Evolutionary conservation across 2,329 filamentous ascomycete species (phyloP).

Genomic region (Xylaria sp.): DNA sequence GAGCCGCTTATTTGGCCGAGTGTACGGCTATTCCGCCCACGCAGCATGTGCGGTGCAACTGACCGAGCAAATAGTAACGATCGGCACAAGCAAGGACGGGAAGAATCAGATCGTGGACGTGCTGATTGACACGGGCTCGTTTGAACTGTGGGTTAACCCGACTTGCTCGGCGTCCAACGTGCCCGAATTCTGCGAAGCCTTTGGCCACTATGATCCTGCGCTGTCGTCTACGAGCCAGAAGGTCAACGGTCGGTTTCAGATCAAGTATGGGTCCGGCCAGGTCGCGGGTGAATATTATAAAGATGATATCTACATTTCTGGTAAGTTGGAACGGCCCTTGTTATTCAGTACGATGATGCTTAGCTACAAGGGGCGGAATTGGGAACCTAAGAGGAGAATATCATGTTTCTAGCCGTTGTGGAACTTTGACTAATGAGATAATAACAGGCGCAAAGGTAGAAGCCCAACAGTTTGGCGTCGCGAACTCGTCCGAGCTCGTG

Average conservation of each 20-base stretch:
- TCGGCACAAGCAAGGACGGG: slow-evolving; percentile 55
- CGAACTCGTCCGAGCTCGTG: slow-evolving; percentile 58
- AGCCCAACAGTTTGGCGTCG: slow-evolving; percentile 64
- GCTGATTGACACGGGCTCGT: slow-evolving; percentile 64
- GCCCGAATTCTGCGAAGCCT: slow-evolving; percentile 53
- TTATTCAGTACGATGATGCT: not conserved
- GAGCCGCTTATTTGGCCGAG: slow-evolving; percentile 50
- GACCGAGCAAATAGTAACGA: slow-evolving; percentile 51
- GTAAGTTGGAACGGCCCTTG: slow-evolving; percentile 41
- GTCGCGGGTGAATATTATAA: slow-evolving; percentile 59
- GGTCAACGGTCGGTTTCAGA: slow-evolving; percentile 50
- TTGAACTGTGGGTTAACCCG: slow-evolving; percentile 67
- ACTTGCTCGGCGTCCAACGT: slow-evolving; percentile 55
- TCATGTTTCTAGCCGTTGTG: not conserved
- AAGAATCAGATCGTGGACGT: slow-evolving; percentile 57
- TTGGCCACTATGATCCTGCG: slow-evolving; percentile 58
- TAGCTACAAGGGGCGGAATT: too few species aligned
- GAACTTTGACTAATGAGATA: not conserved
- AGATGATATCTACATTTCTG: slow-evolving; percentile 60
- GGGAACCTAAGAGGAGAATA: not conserved
- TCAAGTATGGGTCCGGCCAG: slow-evolving; percentile 54
- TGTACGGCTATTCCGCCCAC: slow-evolving; percentile 34
- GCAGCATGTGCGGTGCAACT: slow-evolving; percentile 14
- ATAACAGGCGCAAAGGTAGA: slow-evolving; percentile 51
- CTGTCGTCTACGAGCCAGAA: slow-evolving; percentile 57